Percentiles rank a stretch among this genome's conserved stretches.
phyloP scores from a whole-genome alignment of 352 stramenopile genomes.

The Pythium periplocum region DNA sequence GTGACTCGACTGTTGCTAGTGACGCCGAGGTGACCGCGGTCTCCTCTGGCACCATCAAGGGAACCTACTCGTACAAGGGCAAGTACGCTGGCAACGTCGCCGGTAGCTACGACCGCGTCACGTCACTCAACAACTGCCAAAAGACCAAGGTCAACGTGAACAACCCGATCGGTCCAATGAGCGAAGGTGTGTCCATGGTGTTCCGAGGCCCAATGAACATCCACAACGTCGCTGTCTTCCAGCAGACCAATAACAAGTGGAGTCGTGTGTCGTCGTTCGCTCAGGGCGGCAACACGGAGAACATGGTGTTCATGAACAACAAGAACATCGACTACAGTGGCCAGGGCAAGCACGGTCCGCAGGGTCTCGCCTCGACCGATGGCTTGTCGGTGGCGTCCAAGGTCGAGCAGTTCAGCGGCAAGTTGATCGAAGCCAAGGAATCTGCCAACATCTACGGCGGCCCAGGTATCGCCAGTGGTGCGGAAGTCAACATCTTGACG shows the following conservation, averaged over 20 bases:
- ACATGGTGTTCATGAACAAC: constrained; percentile 80
- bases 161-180: constrained; percentile 48
- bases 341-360: constrained; percentile 28
- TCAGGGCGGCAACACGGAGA: constrained; percentile 25
- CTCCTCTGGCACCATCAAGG: constrained; percentile 17
- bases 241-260: constrained; percentile 23
- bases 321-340: constrained; percentile 60
- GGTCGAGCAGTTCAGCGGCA: constrained; percentile 37
- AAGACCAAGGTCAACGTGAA: constrained; percentile 36
- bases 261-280: constrained; percentile 51
- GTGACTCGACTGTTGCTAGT: too few species aligned
- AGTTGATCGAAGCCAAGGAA: constrained; percentile 43
- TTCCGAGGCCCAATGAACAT: constrained; percentile 62
- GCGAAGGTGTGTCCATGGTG: constrained; percentile 52
- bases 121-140: constrained; percentile 24
- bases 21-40: neutral
- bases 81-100: constrained; percentile 41
- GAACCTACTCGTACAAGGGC: constrained; percentile 44
- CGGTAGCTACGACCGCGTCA: constrained; percentile 50
- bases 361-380: constrained; percentile 44
- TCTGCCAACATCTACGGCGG: constrained; percentile 32
- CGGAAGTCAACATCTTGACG: constrained; percentile 76
- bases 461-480: constrained; percentile 52
- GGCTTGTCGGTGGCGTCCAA: constrained; percentile 19
- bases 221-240: constrained; percentile 57